These are phyloP conservation scores for Aspergillus fumigatiaffinis DNA, from an alignment of 2,329 filamentous ascomycete species.

Conservation along the genomic window DNA sequence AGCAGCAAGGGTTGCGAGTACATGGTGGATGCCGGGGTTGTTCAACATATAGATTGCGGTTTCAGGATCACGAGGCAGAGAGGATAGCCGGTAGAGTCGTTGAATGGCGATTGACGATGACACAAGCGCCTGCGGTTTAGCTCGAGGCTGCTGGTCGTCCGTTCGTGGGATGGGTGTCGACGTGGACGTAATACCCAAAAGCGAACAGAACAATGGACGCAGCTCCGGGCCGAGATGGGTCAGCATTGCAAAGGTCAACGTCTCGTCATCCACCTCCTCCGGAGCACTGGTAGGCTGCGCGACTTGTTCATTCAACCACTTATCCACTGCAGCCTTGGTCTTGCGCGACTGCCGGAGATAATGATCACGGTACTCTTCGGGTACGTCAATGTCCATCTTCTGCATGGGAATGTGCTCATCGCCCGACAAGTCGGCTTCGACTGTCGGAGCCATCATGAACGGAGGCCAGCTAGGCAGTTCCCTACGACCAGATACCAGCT, in stretches of 20 bases:
- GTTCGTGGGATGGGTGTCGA: slow-evolving; percentile 55
- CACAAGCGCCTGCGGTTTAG: slow-evolving; percentile 68
- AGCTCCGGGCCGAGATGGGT: slow-evolving; percentile 76
- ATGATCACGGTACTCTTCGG: slow-evolving; percentile 87
- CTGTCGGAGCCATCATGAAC: slow-evolving; percentile 65
- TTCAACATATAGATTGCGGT: slow-evolving; percentile 80
- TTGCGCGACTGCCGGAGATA: slow-evolving; percentile 90
- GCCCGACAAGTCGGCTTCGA: slow-evolving; percentile 53
- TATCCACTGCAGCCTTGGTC: slow-evolving; percentile 84
- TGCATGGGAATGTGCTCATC: slow-evolving; percentile 57
- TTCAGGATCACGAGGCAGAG: slow-evolving; percentile 77
- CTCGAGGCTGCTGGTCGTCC: slow-evolving; percentile 60
- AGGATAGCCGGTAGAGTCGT: slow-evolving; percentile 72
- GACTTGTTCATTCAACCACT: slow-evolving; percentile 78
- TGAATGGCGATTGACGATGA: slow-evolving; percentile 77
- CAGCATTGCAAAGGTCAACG: slow-evolving; percentile 85
- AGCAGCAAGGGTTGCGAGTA: slow-evolving; percentile 79
- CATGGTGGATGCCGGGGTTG: slow-evolving; percentile 75
- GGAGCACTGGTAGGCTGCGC: slow-evolving; percentile 71
- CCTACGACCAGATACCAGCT: slow-evolving; percentile 83
- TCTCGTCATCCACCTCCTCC: slow-evolving; percentile 90
- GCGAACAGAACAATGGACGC: slow-evolving; percentile 74
- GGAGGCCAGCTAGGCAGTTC: slow-evolving; percentile 87
- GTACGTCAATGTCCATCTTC: slow-evolving; percentile 90
- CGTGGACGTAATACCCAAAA: slow-evolving; percentile 60